Evolutionary conservation across 2,329 filamentous ascomycete genomes (phyloP), one percentile per base, ranked within the genome.

Genomic region (Alternaria longipes): DNA sequence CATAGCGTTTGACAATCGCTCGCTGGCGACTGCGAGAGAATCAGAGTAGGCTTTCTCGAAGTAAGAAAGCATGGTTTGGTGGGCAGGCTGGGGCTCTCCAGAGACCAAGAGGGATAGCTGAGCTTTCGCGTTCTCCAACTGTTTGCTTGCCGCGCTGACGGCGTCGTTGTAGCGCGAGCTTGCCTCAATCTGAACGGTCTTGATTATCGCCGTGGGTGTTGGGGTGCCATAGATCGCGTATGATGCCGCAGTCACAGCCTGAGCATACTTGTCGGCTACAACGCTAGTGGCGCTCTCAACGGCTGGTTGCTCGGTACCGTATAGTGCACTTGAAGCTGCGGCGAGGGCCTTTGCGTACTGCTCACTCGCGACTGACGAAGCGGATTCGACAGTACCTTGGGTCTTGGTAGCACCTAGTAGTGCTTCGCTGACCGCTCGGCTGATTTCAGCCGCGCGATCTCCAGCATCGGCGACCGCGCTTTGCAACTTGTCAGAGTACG

Each of bases 31-130:
- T 1, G 83, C 84, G 16, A 91, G 74, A 2, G 90, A 89, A 32
- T 85, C 85, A 34, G 89, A 89, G 72, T 92, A 93, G 1, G 86
- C 90, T 6, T 83, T 85, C 8, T 89, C 89, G 9, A 91, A 86
- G 0, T 90, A 91, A 8, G 89, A 85, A 12, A 91, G 81, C 74
- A 93, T 85, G 63, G 91, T 83, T 67, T 91, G 83, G 63, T 93
- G 89, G 4, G 87, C 84, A 8, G 91, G 90, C 71, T 90, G 86
- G 1, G 90, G 87, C 24, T 88, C 88, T 32, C 90, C 90, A 28
- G 86, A 88, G 40, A 92, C 84, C 69, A 91, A 86, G 4, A 83
- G 85, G 1, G 90, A 92, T 2, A 91, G 83, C 26, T 87, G 83
- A 1, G 90, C 90, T 69, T 89, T 87, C 9, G 90, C 91, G 22